These are phyloP conservation scores for Lentinula novae-zelandiae DNA, from an alignment of 1,284 basidiomycete genomes.

Conservation along the genomic window DNA sequence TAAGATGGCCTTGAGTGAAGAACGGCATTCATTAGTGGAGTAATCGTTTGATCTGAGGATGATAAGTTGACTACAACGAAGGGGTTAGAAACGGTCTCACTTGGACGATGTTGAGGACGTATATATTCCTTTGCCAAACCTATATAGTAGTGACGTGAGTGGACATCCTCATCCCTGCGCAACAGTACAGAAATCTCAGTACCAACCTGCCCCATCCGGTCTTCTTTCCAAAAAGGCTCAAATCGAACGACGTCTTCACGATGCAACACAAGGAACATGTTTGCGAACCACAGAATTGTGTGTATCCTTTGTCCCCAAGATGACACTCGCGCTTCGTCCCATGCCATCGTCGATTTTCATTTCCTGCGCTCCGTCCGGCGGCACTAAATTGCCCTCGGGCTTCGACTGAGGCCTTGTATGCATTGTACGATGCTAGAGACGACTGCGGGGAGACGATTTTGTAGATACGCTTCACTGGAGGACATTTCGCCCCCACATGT, in stretches of 20 bases:
- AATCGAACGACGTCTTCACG: slow-evolving; percentile 55
- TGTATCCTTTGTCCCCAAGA: slow-evolving; percentile 56
- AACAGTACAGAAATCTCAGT: slow-evolving; percentile 4
- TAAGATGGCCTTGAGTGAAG: slow-evolving; percentile 54
- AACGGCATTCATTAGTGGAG: slow-evolving; percentile 48
- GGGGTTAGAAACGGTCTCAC: slow-evolving; percentile 26
- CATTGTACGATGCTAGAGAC: slow-evolving; percentile 48
- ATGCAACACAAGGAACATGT: slow-evolving; percentile 59
- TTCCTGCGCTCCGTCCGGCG: slow-evolving; percentile 50
- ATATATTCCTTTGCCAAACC: slow-evolving; percentile 61
- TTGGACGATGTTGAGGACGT: slow-evolving; percentile 61
- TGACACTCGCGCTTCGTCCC: slow-evolving; percentile 53
- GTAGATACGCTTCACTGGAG: slow-evolving; percentile 53
- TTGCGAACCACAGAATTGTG: slow-evolving; percentile 46
- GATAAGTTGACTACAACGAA: neutral
- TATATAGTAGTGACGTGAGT: slow-evolving; percentile 18
- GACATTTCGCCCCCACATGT: slow-evolving; percentile 46
- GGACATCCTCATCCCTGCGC: neutral
- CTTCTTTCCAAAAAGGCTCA: slow-evolving; percentile 58
- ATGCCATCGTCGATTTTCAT: slow-evolving; percentile 61
- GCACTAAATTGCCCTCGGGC: slow-evolving; percentile 49
- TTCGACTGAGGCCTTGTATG: slow-evolving; percentile 59
- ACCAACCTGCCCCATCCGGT: slow-evolving; percentile 60
- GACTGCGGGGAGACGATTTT: slow-evolving; percentile 50
- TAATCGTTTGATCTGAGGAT: slow-evolving; percentile 55